Evolutionary conservation across 345 rosid genomes (phyloP), one percentile per base, ranked within the genome.

Genomic region (Populus euphratica): DNA sequence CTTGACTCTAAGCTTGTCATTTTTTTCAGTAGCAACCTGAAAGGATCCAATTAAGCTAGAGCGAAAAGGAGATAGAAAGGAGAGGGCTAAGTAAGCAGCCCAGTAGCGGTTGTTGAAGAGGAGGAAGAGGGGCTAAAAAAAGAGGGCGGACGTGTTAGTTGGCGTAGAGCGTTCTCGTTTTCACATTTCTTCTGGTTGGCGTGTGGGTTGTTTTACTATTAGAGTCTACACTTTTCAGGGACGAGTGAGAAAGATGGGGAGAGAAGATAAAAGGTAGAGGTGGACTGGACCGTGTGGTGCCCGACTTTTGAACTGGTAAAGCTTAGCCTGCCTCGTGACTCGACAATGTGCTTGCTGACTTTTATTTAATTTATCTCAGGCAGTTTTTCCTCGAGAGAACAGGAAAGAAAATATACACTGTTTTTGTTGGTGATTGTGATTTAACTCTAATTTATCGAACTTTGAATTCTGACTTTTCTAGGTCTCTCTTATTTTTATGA

Each of bases 1-100:
- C 91, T 84, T 50, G 96, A 79, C 82, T 89, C 93, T 29, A 31
- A 64, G 27, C 70, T 18, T 20, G 70, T 2, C 71, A 31, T 38
- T 38, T 59, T 23, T 59, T 11, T 23, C 44, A n/a, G 64, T 13
- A 23, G 64, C 64, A 59, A 10, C 64, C 4, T 13, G 50, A 47
- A 47, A 59, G 29, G 64, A 23, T 59, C 64, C 29, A 27, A 59
- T n/a, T 11, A 35, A 8, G 9, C 35, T 5, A 27, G 14, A 69
- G 9, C 73, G 70, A 25, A 33, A 39, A 5, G 8, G 66, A 49
- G 70, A 75, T 74, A 65, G 41, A 33, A 49, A 5, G 8, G 66
- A 59, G 69, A 75, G 74, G 65, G 41, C 29, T 52, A 6, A 52
- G 6, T 20, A 20, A 52, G 59, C 8, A 18, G 59, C 6, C 59